Conservation (phyloP, 2,329 filamentous ascomycete species). For the Xylariaceae sp. region DNA sequence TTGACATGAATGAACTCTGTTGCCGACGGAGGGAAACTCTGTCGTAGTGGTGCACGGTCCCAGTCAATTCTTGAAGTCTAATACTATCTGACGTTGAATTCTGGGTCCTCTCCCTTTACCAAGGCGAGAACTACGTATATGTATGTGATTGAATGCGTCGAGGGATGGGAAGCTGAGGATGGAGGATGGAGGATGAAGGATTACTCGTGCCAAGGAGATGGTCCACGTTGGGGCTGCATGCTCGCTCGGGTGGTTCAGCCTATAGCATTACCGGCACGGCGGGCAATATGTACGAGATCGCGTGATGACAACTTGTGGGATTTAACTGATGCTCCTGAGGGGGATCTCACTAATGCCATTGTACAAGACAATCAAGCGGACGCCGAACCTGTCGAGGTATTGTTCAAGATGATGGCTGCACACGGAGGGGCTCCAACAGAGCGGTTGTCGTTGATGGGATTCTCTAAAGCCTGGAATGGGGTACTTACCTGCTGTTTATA, state of each 20-base stretch:
- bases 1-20: constrained; percentile 24
- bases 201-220: constrained; percentile 26
- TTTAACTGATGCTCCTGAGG: constrained; percentile 15
- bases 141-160: constrained; percentile 19
- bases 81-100: constrained; percentile 4
- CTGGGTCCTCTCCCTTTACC: background rate
- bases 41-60: background rate
- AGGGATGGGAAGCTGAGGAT: constrained; percentile 16
- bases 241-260: constrained; percentile 37
- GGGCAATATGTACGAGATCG: constrained; percentile 36
- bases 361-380: background rate
- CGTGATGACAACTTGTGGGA: constrained; percentile 32
- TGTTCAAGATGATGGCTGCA: no score
- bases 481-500: no score
- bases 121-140: constrained; percentile 19
- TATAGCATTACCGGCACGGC: constrained; percentile 30
- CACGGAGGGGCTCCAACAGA: background rate
- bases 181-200: constrained; percentile 8
- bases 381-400: background rate
- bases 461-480: no score
- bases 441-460: background rate
- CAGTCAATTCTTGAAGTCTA: constrained; percentile 6
- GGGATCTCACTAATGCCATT: constrained; percentile 20
- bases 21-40: constrained; percentile 24
- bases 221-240: constrained; percentile 10